phyloP scores from a whole-genome alignment of 106 monocot genomes.

The Hemerocallis citrina region DNA sequence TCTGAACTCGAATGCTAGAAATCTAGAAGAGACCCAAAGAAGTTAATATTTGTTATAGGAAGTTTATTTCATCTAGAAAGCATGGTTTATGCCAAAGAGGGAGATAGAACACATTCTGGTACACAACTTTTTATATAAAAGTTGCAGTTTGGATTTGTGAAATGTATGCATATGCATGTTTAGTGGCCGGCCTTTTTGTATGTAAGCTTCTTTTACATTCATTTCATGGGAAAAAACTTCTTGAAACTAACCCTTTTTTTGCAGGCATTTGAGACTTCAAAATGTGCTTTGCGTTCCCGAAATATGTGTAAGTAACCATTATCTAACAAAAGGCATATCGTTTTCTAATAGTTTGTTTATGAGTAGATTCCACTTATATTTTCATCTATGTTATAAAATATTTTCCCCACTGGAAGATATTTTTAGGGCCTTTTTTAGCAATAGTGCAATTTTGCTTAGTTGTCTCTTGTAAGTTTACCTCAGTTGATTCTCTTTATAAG shows the following conservation, averaged over 20 bases:
- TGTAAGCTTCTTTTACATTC: neutral
- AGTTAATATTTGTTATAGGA: neutral
- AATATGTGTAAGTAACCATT: conserved; percentile 56
- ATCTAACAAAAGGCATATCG: neutral
- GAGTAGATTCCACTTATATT: neutral
- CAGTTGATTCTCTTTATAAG: neutral
- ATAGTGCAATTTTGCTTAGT: neutral
- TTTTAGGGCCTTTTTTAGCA: neutral
- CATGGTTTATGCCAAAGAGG: neutral
- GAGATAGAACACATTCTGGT: neutral
- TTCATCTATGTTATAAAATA: neutral
- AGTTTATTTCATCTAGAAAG: neutral
- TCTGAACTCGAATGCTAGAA: no score
- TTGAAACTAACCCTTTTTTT: conserved; percentile 10
- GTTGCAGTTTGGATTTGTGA: neutral
- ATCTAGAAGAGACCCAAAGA: neutral
- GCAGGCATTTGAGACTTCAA: conserved; percentile 63
- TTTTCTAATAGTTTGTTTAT: neutral
- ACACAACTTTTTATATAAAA: neutral
- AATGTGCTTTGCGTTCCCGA: conserved; percentile 68
- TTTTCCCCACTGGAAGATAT: neutral
- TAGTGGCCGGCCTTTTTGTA: neutral
- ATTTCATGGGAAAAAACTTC: neutral
- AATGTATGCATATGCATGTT: neutral
- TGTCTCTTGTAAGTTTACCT: neutral